Percentiles rank a stretch among this genome's conserved stretches.
phyloP scores from a whole-genome alignment of 495 filamentous ascomycete species.

The Geoglossum glabrum region DNA sequence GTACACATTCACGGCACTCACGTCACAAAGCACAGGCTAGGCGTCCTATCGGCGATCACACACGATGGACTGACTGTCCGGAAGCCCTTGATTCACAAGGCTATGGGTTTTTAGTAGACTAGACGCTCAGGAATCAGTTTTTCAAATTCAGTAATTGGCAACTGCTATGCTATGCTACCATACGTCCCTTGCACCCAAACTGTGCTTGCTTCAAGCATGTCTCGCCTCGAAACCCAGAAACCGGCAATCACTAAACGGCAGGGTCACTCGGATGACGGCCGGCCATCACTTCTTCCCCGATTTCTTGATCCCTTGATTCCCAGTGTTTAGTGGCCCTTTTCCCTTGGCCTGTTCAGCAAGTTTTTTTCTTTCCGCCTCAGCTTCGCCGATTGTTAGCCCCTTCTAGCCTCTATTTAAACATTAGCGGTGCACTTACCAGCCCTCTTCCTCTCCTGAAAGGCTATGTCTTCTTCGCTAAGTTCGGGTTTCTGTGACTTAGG shows the following conservation, averaged over 20 bases:
- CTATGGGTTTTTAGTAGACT: not conserved
- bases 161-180: not conserved
- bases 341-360: slow-evolving; percentile 41
- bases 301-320: slow-evolving; percentile 74
- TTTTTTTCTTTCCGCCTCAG: slow-evolving; percentile 60
- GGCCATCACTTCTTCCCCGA: slow-evolving; percentile 52
- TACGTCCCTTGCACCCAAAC: not conserved
- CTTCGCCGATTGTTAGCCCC: slow-evolving; percentile 19
- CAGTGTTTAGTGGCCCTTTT: slow-evolving; percentile 48
- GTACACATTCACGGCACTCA: not conserved
- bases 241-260: not conserved
- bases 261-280: not conserved
- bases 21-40: not conserved
- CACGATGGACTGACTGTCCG: not conserved
- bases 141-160: not conserved
- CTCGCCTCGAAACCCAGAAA: not conserved
- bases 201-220: not conserved
- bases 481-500: slow-evolving; percentile 62
- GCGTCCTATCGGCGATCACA: not conserved
- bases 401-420: slow-evolving; percentile 4
- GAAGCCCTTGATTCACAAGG: not conserved
- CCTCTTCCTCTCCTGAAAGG: slow-evolving; percentile 52
- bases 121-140: not conserved
- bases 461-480: slow-evolving; percentile 55
- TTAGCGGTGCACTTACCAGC: slow-evolving; percentile 31